These are phyloP conservation scores for Centrapalus pauciflorus DNA, from an alignment of 129 eudicot genomes.

Conservation along the genomic window DNA sequence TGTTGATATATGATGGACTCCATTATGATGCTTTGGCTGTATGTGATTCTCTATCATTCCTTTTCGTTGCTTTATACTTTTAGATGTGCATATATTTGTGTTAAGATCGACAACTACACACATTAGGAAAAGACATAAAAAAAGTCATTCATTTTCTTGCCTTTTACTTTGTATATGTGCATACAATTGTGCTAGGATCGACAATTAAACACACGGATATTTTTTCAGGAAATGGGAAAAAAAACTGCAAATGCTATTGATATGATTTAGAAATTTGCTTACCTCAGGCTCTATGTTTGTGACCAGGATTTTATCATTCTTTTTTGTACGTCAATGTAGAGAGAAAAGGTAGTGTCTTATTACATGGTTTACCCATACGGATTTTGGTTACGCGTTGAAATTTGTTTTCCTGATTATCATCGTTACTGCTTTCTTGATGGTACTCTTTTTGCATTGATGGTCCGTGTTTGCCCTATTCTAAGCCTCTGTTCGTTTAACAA, in stretches of 20 bases:
- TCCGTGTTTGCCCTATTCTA: no score
- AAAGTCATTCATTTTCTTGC: neutral
- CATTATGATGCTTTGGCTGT: conserved; percentile 99
- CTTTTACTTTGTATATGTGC: neutral
- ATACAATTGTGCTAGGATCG: neutral
- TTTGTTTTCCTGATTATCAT: no score
- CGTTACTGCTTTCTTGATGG: no score
- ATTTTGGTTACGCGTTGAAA: no score
- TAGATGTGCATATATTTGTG: neutral
- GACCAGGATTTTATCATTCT: no score
- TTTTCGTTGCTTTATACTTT: neutral
- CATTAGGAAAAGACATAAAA: neutral
- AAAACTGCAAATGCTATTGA: neutral
- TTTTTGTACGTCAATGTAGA: no score
- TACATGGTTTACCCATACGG: no score
- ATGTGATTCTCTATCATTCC: conserved; percentile 29
- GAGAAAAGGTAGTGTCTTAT: no score
- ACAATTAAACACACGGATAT: neutral
- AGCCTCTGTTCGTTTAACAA: no score
- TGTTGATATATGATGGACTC: conserved; percentile 96
- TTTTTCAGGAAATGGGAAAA: neutral
- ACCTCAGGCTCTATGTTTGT: no score
- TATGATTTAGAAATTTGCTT: neutral
- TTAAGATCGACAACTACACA: neutral
- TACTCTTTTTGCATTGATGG: no score